These are phyloP conservation scores for Meyerozyma sp. DNA, from an alignment of 1,139 yeast species.

Conservation along the genomic window DNA sequence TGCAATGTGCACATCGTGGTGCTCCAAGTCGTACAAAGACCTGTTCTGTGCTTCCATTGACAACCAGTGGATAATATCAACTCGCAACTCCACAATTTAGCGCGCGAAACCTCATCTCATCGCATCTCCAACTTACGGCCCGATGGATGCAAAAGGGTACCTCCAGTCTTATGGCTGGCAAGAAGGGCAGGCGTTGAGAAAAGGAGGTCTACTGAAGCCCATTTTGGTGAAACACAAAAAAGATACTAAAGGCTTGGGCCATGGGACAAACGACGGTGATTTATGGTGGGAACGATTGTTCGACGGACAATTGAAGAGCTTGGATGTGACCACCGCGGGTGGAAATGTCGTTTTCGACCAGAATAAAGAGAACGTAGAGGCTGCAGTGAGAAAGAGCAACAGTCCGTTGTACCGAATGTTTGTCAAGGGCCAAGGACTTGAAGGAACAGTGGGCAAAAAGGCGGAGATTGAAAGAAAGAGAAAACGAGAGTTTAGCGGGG, in stretches of 20 bases:
- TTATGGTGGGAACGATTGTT: constrained; percentile 97
- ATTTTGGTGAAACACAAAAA: constrained; percentile 84
- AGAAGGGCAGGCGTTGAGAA: constrained; percentile 77
- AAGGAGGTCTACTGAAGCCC: constrained; percentile 82
- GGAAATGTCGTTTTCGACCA: constrained; percentile 34
- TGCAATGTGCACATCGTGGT: constrained; percentile 14
- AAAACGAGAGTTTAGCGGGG: constrained; percentile 9
- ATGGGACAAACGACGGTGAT: constrained; percentile 64
- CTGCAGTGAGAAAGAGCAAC: constrained; percentile 40
- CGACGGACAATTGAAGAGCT: constrained; percentile 82
- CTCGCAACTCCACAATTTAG: not conserved
- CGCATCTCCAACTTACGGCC: constrained; percentile 1
- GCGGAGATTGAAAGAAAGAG: constrained; percentile 14
- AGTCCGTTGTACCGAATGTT: constrained; percentile 72
- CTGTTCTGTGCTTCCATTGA: not conserved
- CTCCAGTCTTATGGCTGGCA: constrained; percentile 83
- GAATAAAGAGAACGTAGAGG: constrained; percentile 31
- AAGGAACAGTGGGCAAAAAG: constrained; percentile 62
- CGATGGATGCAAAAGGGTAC: constrained; percentile 73
- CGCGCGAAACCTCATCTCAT: constrained; percentile 1
- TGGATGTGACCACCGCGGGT: constrained; percentile 49
- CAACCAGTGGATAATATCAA: not conserved
- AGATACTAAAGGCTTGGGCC: constrained; percentile 86
- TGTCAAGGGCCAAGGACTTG: constrained; percentile 78
- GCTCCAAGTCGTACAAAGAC: not conserved